A percentile compares a stretch with the other conserved stretches of the same genome.
phyloP scores from a whole-genome alignment of 352 stramenopile genomes.

The Phytophthora idaei region DNA sequence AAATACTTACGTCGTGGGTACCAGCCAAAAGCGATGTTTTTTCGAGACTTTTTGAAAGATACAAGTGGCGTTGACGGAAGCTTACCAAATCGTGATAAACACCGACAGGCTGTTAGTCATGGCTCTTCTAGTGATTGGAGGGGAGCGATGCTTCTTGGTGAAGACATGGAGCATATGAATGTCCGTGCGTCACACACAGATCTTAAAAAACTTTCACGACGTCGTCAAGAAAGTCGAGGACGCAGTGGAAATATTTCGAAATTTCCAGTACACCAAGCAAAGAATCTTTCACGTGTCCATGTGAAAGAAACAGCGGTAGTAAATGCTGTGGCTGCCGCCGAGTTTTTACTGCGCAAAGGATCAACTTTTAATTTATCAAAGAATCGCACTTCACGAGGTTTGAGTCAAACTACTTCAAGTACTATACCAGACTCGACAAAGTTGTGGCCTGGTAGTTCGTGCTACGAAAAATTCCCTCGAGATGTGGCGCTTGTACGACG shows the following conservation, averaged over 20 bases:
- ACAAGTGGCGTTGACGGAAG: slow-evolving; percentile 8
- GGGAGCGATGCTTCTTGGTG: slow-evolving; percentile 37
- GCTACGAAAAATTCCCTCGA: slow-evolving; percentile 23
- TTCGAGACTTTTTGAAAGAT: slow-evolving; percentile 61
- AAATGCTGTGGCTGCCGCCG: slow-evolving; percentile 45
- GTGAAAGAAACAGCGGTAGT: slow-evolving; percentile 37
- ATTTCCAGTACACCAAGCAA: slow-evolving; percentile 8
- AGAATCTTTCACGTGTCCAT: background rate
- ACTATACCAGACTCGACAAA: background rate
- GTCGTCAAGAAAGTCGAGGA: slow-evolving; percentile 31
- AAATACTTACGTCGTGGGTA: slow-evolving; percentile 68
- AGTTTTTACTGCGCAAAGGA: slow-evolving; percentile 47
- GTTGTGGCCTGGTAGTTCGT: slow-evolving; percentile 25
- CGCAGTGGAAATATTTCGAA: slow-evolving; percentile 4
- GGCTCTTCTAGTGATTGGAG: slow-evolving; percentile 33
- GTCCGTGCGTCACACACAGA: slow-evolving; percentile 47
- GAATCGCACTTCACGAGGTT: slow-evolving; percentile 5
- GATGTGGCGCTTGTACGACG: slow-evolving; percentile 45
- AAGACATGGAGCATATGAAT: slow-evolving; percentile 43
- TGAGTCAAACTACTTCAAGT: slow-evolving; percentile 4
- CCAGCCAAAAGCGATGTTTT: slow-evolving; percentile 66
- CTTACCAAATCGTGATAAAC: slow-evolving; percentile 22
- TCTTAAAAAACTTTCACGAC: slow-evolving; percentile 44
- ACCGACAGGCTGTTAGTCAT: slow-evolving; percentile 27
- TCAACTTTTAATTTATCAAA: slow-evolving; percentile 10